Evolutionary conservation across 2,329 filamentous ascomycete species (phyloP), one percentile per base, ranked within the genome.

Genomic region (Paraconiothyrium brasiliense): DNA sequence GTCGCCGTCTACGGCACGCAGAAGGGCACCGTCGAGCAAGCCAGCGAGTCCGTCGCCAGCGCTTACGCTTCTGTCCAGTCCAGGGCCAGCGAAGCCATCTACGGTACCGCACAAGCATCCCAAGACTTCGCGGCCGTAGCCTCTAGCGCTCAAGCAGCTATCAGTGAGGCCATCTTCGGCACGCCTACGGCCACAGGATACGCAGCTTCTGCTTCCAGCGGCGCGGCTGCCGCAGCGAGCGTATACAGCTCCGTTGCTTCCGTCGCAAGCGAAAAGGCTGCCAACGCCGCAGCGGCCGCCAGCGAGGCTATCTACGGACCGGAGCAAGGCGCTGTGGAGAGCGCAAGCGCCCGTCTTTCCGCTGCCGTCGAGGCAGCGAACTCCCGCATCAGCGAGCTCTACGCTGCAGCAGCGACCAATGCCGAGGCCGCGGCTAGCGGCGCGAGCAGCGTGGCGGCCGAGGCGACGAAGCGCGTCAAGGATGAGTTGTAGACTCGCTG

Each of bases 141-240:
- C 8, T 78, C 80, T 8, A 85, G 83, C 44, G 87, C 87, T 10
- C 84, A 85, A 61, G 79, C 79, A 27, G 86, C 72, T 2, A 84
- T 89, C 59, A 85, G 81, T 14, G 80, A 81, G 54, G 86, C 86
- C 3, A 81, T 90, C 57, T 89, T 87, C 66, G 86, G 87, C 22
- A 84, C 84, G 0, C 78, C 83, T 0, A 85, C 85, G 1, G 79
- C 81, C 2, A 81, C 78, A 32, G 72, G 73, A 30, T 74, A 75
- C 6, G 74, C 80, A 39, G 83, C 84, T 41, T 79, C 79, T 20
- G 81, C 78, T 0, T 80, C 82, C 1, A 80, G 76, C 54, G 80
- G 78, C 32, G 83, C 80, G 3, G 80, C 76, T 49, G 80, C 78
- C 27, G 83, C 80, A 3, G 80, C 76, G 7, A 79, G 76, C 54